Evolutionary conservation across 1,284 basidiomycete species (phyloP).

Genomic region (Fomitopsis palustris): DNA sequence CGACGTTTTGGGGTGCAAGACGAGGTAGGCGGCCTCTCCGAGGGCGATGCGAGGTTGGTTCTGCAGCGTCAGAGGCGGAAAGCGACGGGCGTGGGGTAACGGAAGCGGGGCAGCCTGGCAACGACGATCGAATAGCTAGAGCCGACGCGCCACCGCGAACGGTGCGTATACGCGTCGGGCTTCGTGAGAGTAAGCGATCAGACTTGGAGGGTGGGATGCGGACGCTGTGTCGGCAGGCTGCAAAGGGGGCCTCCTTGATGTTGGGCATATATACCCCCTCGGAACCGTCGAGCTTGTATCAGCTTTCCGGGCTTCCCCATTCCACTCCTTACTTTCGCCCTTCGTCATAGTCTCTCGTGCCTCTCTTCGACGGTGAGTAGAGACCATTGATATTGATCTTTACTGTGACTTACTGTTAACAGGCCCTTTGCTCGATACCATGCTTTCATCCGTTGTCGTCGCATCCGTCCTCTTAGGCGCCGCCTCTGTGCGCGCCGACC

Average conservation of each 20-base stretch:
- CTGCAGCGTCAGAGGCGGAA: constrained; percentile 35
- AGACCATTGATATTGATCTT: too few relatives aligned
- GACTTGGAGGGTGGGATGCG: constrained; percentile 16
- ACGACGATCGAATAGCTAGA: not conserved
- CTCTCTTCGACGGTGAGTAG: too few relatives aligned
- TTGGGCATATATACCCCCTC: constrained; percentile 22
- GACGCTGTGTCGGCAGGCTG: constrained; percentile 3
- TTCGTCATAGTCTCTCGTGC: too few relatives aligned
- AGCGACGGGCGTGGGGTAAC: constrained; percentile 9
- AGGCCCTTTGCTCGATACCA: constrained; percentile 14
- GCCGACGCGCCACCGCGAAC: constrained; percentile 6
- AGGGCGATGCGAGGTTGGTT: constrained; percentile 66
- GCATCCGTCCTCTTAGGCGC: constrained; percentile 38
- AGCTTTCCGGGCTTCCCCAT: too few relatives aligned
- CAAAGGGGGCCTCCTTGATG: constrained; percentile 25
- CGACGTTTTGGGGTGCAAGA: constrained; percentile 72
- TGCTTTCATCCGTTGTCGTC: constrained; percentile 38
- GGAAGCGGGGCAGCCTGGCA: constrained; percentile 1
- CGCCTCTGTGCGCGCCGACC: constrained; percentile 43
- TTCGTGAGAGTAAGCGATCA: constrained; percentile 8
- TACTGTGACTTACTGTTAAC: not conserved
- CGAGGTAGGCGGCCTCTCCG: constrained; percentile 54
- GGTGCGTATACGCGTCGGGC: constrained; percentile 21
- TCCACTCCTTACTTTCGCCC: too few relatives aligned
- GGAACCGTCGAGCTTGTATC: too few relatives aligned